A percentile compares a stretch with the other conserved stretches of the same genome.
phyloP scores from a whole-genome alignment of 2,329 filamentous ascomycete species.

The Hymenoscyphus occultus region DNA sequence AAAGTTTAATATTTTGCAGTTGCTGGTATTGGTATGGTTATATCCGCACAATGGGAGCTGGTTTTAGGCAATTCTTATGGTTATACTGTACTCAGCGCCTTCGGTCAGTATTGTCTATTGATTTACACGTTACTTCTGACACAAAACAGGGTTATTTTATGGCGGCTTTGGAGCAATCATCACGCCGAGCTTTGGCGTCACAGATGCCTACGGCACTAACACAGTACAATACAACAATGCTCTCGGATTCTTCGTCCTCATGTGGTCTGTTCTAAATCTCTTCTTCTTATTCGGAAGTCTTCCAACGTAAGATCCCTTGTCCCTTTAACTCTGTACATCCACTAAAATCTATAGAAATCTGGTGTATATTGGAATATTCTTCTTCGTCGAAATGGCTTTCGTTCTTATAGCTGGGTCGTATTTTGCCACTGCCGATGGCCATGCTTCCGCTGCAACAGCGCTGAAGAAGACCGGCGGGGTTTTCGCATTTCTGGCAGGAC shows the following conservation, averaged over 20 bases:
- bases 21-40: slow-evolving; percentile 48
- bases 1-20: slow-evolving; percentile 16
- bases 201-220: slow-evolving; percentile 43
- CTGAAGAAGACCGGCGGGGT: slow-evolving; percentile 45
- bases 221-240: slow-evolving; percentile 47
- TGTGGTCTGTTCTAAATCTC: slow-evolving; percentile 47
- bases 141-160: slow-evolving; percentile 44
- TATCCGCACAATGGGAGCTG: slow-evolving; percentile 56
- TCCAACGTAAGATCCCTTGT: slow-evolving; percentile 27
- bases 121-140: neutral
- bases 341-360: slow-evolving; percentile 37
- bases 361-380: slow-evolving; percentile 48
- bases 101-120: slow-evolving; percentile 39
- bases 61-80: slow-evolving; percentile 50
- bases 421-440: slow-evolving; percentile 45
- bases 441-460: slow-evolving; percentile 35
- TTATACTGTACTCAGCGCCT: slow-evolving; percentile 53
- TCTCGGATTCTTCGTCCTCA: slow-evolving; percentile 47
- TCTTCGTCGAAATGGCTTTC: slow-evolving; percentile 46
- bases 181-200: slow-evolving; percentile 46
- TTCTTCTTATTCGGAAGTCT: slow-evolving; percentile 46
- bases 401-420: slow-evolving; percentile 44
- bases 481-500: slow-evolving; percentile 45
- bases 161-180: slow-evolving; percentile 48
- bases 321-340: neutral